Evolutionary conservation across 257 asterid species (phyloP).

Genomic region (Solanum clarkiae): DNA sequence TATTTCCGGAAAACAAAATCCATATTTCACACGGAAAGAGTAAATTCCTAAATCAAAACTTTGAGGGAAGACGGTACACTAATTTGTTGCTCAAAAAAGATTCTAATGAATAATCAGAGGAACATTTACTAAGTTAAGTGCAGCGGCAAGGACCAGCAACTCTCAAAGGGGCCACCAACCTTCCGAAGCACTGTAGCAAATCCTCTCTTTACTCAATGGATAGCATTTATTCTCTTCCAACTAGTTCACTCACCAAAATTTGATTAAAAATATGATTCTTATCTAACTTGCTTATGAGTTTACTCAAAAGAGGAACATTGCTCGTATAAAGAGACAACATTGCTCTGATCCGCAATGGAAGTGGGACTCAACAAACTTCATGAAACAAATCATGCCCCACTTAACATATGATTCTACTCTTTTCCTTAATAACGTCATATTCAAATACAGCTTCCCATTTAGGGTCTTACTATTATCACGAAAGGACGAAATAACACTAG

Average conservation of each 20-base stretch:
- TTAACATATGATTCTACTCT: background rate
- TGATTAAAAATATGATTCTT: background rate
- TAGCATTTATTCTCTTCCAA: too few species aligned
- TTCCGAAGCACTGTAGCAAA: background rate
- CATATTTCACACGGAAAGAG: background rate
- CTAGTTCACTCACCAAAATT: background rate
- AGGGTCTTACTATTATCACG: background rate
- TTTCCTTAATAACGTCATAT: background rate
- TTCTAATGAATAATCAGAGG: too few species aligned
- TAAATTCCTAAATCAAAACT: background rate
- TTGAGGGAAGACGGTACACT: background rate
- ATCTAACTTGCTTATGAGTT: background rate
- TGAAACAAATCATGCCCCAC: background rate
- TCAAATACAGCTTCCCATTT: background rate
- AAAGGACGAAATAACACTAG: background rate
- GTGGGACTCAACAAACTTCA: background rate
- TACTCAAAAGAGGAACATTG: background rate
- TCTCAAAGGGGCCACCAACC: background rate
- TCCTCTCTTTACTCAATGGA: too few species aligned
- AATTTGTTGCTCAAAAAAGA: too few species aligned
- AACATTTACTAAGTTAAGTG: too few species aligned
- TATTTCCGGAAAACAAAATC: background rate
- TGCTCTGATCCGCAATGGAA: background rate
- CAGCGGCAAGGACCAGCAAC: background rate
- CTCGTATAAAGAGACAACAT: background rate